phyloP scores from a whole-genome alignment of 2,329 filamentous ascomycete species.

The Arthrobotrys pseudoclavata region DNA sequence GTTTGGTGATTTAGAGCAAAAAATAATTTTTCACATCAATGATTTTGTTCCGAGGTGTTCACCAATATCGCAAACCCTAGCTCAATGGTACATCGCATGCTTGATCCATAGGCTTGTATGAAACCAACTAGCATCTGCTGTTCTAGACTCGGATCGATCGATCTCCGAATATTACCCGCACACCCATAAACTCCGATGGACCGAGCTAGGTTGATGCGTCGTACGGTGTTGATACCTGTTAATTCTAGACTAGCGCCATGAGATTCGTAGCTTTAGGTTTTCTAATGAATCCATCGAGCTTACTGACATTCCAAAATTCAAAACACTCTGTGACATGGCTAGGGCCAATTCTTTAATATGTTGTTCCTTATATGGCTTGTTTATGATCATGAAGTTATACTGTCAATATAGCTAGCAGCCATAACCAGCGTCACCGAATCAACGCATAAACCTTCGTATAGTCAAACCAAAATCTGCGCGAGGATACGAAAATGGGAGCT shows the following conservation, averaged over 20 bases:
- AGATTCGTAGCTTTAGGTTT: neutral
- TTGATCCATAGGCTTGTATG: neutral
- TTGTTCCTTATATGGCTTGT: no score
- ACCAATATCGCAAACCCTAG: neutral
- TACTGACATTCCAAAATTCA: neutral
- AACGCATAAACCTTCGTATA: neutral
- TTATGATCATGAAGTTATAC: no score
- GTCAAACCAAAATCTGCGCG: neutral
- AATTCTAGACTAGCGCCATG: neutral
- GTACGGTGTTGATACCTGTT: neutral
- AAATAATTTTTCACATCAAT: no score
- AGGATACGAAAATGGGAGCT: neutral
- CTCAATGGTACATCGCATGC: neutral
- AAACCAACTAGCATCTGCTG: neutral
- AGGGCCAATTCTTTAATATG: no score
- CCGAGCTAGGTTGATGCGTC: neutral
- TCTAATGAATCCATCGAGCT: neutral
- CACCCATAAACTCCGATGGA: neutral
- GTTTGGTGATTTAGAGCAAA: no score
- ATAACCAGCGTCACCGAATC: no score
- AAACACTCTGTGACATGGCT: no score
- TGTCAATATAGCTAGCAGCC: no score
- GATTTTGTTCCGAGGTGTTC: no score
- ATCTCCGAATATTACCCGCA: neutral
- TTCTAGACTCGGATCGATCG: neutral